Evolutionary conservation across 2,329 filamentous ascomycete species (phyloP).

Genomic region (Penicillium thymicola): DNA sequence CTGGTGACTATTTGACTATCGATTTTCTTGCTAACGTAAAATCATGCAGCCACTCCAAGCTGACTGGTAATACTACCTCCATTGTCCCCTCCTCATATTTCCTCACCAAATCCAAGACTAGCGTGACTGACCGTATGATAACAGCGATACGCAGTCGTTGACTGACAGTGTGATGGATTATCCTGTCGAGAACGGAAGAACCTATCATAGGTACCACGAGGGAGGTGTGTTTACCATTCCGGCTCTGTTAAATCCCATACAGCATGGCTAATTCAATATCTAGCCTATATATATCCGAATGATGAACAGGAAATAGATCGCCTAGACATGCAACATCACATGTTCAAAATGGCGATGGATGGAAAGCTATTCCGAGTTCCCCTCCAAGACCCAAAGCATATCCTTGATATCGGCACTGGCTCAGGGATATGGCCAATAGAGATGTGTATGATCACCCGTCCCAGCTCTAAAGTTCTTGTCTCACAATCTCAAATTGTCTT

Average conservation of each 20-base stretch:
- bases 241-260: background rate
- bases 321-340: slow-evolving; percentile 55
- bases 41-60: background rate
- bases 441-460: slow-evolving; percentile 47
- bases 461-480: background rate
- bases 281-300: slow-evolving; percentile 49
- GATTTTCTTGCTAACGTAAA: background rate
- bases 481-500: slow-evolving; percentile 11
- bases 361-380: slow-evolving; percentile 49
- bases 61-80: slow-evolving; percentile 3
- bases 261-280: slow-evolving; percentile 14
- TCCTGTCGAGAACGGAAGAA: slow-evolving; percentile 42
- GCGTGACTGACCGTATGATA: slow-evolving; percentile 6
- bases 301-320: slow-evolving; percentile 55
- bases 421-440: slow-evolving; percentile 68
- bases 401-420: slow-evolving; percentile 60
- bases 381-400: slow-evolving; percentile 43
- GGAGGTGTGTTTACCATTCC: slow-evolving; percentile 32
- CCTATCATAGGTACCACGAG: slow-evolving; percentile 47
- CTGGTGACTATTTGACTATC: background rate
- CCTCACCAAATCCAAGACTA: background rate
- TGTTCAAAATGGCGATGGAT: slow-evolving; percentile 49
- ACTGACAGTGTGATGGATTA: slow-evolving; percentile 45
- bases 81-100: background rate
- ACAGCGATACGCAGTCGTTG: slow-evolving; percentile 43